These are phyloP conservation scores for Colletotrichum camelliae DNA, from an alignment of 2,329 filamentous ascomycete genomes.

Conservation along the genomic window DNA sequence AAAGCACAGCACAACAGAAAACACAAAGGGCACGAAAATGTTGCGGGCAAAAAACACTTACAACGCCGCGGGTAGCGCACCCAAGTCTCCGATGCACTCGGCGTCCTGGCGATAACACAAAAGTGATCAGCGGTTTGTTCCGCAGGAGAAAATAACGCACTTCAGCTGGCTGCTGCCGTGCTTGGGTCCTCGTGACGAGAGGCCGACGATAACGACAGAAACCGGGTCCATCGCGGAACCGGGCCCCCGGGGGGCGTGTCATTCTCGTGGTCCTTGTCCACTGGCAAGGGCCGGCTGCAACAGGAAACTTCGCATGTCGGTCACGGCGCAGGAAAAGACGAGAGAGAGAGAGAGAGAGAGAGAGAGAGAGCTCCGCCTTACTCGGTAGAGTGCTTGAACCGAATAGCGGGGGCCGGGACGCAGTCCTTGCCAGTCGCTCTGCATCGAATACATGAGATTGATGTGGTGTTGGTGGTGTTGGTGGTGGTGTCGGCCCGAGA, in stretches of 20 bases:
- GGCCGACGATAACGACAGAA: not conserved
- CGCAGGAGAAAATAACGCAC: not conserved
- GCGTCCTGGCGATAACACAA: not conserved
- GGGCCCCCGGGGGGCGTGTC: not conserved
- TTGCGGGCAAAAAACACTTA: not conserved
- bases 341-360: not conserved
- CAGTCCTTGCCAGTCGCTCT: conserved; percentile 3
- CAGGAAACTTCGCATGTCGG: not conserved
- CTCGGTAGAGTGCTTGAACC: conserved; percentile 4
- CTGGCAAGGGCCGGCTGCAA: not conserved
- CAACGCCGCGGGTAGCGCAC: conserved; percentile 12
- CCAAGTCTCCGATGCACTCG: not conserved
- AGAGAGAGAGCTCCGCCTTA: not conserved
- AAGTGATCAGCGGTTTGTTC: conserved; percentile 2
- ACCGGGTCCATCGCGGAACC: not conserved
- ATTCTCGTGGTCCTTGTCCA: not conserved
- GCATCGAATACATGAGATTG: conserved; percentile 8
- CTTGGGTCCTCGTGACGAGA: not conserved
- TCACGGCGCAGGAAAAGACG: not conserved
- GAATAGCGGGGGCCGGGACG: not conserved
- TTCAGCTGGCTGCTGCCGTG: not conserved
- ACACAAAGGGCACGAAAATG: not conserved
- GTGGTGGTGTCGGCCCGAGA: not conserved
- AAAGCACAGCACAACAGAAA: not conserved
- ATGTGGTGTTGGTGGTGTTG: not conserved